A percentile compares a stretch with the other conserved stretches of the same genome.
Evolutionary conservation across 805 yeast genomes (phyloP).

Genomic region (Wickerhamomyces mucosus): DNA sequence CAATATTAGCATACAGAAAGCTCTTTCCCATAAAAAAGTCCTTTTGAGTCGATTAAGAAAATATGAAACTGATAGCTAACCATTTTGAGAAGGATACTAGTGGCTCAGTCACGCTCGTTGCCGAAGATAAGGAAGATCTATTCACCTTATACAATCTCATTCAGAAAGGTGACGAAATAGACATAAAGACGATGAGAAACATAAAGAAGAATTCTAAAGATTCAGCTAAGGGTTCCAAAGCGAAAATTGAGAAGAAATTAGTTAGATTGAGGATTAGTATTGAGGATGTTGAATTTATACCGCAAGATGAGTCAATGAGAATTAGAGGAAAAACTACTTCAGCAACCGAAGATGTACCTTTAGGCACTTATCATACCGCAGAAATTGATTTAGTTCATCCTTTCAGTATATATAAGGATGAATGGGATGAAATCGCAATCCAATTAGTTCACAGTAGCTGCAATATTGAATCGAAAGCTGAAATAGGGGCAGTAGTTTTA

Average conservation of each 20-base stretch:
- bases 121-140: conserved; percentile 87
- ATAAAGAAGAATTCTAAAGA: conserved; percentile 28
- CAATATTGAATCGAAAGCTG: conserved; percentile 72
- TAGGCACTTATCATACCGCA: conserved; percentile 83
- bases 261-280: conserved; percentile 53
- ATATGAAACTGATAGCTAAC: conserved; percentile 52
- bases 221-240: conserved; percentile 7
- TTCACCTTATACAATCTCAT: conserved; percentile 82
- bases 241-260: conserved; percentile 39
- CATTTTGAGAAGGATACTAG: conserved; percentile 47
- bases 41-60: no score
- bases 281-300: conserved; percentile 67
- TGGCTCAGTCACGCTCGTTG: conserved; percentile 57
- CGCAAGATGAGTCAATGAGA: conserved; percentile 68
- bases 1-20: no score
- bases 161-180: conserved; percentile 65
- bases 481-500: conserved; percentile 85
- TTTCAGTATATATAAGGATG: conserved; percentile 60
- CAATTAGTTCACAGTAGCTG: conserved; percentile 60
- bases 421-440: conserved; percentile 70
- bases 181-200: conserved; percentile 59
- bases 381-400: conserved; percentile 64
- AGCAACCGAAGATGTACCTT: conserved; percentile 64
- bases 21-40: no score
- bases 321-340: conserved; percentile 68